phyloP scores from a whole-genome alignment of 148 eudicot species.

The Fagopyrum esculentum region DNA sequence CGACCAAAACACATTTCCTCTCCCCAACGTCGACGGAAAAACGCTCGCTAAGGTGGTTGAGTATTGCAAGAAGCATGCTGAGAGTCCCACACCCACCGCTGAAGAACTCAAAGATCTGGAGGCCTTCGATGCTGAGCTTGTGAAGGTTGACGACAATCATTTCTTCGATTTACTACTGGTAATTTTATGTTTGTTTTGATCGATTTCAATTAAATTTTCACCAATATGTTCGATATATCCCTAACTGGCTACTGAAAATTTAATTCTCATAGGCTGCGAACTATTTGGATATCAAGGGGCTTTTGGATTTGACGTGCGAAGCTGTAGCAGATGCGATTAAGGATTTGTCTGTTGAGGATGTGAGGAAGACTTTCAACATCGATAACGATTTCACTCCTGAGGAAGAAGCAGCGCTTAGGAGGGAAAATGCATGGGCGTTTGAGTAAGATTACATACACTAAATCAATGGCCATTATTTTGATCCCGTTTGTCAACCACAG shows the following conservation, averaged over 20 bases:
- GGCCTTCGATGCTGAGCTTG: neutral
- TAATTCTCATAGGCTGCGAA: neutral
- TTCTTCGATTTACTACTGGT: neutral
- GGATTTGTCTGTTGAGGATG: neutral
- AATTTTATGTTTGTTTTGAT: neutral
- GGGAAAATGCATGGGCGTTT: neutral
- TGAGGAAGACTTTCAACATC: neutral
- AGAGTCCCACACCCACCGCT: neutral
- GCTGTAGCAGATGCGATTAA: neutral
- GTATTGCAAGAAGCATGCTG: neutral
- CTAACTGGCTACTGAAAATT: neutral
- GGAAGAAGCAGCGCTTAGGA: neutral
- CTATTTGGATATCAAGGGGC: neutral
- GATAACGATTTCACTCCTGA: neutral
- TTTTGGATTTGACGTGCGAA: neutral
- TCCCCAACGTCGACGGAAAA: neutral
- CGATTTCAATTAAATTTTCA: neutral
- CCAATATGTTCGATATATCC: no score
- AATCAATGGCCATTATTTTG: no score
- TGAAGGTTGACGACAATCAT: neutral
- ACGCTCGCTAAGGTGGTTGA: neutral
- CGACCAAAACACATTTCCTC: neutral
- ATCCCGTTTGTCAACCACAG: no score
- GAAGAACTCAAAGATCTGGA: neutral
- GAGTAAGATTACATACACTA: neutral